These are phyloP conservation scores for Sphagnum magellanicum DNA, from an alignment of 228 moss, liverwort and hornwort species.

Conservation along the genomic window DNA sequence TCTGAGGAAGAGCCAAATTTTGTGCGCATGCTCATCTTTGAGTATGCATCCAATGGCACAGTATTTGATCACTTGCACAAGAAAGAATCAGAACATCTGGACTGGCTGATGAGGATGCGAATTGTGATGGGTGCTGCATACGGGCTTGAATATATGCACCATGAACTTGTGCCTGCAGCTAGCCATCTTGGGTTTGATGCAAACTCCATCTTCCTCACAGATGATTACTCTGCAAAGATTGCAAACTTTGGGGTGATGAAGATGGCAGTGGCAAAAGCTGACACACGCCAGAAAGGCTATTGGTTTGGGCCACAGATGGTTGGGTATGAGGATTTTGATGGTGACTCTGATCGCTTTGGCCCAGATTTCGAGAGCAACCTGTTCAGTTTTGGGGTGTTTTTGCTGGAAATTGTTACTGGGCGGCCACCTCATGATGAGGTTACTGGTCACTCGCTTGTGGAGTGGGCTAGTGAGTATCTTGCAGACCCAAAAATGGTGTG, in stretches of 20 bases:
- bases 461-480: slow-evolving; percentile 51
- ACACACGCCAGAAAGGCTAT: slow-evolving; percentile 33
- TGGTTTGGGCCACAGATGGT: slow-evolving; percentile 36
- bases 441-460: slow-evolving; percentile 36
- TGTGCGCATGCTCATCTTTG: slow-evolving; percentile 76
- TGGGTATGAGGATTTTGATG: slow-evolving; percentile 52
- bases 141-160: slow-evolving; percentile 82
- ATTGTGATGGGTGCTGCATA: slow-evolving; percentile 81
- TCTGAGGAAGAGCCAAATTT: slow-evolving; percentile 65
- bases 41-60: slow-evolving; percentile 82
- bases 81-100: slow-evolving; percentile 71
- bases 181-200: slow-evolving; percentile 78
- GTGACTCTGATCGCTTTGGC: slow-evolving; percentile 39
- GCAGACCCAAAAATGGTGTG: slow-evolving; percentile 20
- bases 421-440: slow-evolving; percentile 35
- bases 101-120: slow-evolving; percentile 79
- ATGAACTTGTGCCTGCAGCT: slow-evolving; percentile 67
- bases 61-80: slow-evolving; percentile 74
- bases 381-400: slow-evolving; percentile 60
- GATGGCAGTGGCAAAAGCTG: slow-evolving; percentile 23
- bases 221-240: slow-evolving; percentile 77
- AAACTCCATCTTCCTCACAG: slow-evolving; percentile 61
- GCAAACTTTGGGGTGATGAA: slow-evolving; percentile 73
- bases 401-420: slow-evolving; percentile 57
- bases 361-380: slow-evolving; percentile 73